Evolutionary conservation across 179 eudicot species (phyloP).

Genomic region (Drosera spatulata): DNA sequence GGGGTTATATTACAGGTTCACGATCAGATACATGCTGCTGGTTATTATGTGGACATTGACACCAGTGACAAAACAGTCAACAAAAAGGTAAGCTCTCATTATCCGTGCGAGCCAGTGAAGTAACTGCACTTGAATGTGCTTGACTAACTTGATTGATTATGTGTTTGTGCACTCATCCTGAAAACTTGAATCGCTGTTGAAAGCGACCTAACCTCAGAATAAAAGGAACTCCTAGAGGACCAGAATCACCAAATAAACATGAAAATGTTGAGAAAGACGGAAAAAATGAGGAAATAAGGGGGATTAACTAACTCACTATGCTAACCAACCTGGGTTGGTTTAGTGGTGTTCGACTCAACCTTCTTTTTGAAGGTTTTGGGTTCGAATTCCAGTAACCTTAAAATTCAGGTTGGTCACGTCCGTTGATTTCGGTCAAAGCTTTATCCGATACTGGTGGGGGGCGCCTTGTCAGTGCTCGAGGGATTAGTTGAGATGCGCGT

Average conservation of each 20-base stretch:
- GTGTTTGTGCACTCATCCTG: neutral
- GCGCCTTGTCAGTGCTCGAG: too few species aligned
- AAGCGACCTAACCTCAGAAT: neutral
- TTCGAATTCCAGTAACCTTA: too few species aligned
- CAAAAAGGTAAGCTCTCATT: conserved; percentile 45
- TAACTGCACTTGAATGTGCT: neutral
- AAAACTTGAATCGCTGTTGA: too few species aligned
- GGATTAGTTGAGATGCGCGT: too few species aligned
- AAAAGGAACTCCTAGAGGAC: neutral
- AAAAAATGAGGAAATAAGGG: neutral
- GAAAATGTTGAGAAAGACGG: neutral
- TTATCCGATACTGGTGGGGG: too few species aligned
- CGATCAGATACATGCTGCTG: conserved; percentile 67
- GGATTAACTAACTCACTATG: too few species aligned
- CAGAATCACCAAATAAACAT: neutral
- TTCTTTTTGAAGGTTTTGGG: too few species aligned
- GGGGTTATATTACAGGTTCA: conserved; percentile 33
- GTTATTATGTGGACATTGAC: conserved; percentile 78
- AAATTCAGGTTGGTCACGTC: too few species aligned
- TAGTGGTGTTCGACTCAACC: too few species aligned
- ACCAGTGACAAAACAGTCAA: conserved; percentile 69
- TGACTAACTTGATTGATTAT: neutral
- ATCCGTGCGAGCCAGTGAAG: neutral
- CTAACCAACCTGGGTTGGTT: too few species aligned
- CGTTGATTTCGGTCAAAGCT: too few species aligned